Evolutionary conservation across 148 eudicot species (phyloP).

Genomic region (Amaranthus cruentus): DNA sequence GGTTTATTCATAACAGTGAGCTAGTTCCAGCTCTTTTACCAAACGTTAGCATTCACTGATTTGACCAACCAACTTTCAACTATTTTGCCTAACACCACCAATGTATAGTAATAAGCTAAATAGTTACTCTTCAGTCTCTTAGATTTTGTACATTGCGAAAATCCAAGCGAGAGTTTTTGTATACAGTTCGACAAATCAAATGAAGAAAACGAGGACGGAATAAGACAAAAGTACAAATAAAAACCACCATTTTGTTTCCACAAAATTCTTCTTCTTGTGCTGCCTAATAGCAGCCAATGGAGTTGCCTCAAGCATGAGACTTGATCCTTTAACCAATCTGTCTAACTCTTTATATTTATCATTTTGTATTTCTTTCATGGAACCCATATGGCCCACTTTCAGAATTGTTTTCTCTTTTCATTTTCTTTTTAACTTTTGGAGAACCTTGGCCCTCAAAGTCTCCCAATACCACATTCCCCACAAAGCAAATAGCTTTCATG

Average conservation of each 20-base stretch:
- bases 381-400: slow-evolving; percentile 32
- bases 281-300: slow-evolving; percentile 20
- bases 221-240: slow-evolving; percentile 10
- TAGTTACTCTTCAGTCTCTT: no score
- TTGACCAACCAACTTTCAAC: no score
- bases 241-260: slow-evolving; percentile 10
- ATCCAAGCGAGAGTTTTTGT: no score
- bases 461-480: background rate
- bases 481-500: slow-evolving; percentile 19
- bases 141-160: no score
- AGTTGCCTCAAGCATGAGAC: slow-evolving; percentile 12
- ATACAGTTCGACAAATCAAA: no score
- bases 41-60: no score
- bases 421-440: background rate
- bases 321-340: slow-evolving; percentile 25
- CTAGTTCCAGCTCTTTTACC: no score
- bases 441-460: slow-evolving; percentile 8
- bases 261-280: slow-evolving; percentile 24
- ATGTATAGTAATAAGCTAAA: no score
- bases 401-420: slow-evolving; percentile 11
- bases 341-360: slow-evolving; percentile 29
- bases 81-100: no score
- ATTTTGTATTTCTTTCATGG: slow-evolving; percentile 21
- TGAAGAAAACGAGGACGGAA: background rate
- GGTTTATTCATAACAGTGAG: no score